Percentiles rank a stretch among this genome's conserved stretches.
Conservation (phyloP, 257 asterid genomes). For the Leonotis leonurus region DNA sequence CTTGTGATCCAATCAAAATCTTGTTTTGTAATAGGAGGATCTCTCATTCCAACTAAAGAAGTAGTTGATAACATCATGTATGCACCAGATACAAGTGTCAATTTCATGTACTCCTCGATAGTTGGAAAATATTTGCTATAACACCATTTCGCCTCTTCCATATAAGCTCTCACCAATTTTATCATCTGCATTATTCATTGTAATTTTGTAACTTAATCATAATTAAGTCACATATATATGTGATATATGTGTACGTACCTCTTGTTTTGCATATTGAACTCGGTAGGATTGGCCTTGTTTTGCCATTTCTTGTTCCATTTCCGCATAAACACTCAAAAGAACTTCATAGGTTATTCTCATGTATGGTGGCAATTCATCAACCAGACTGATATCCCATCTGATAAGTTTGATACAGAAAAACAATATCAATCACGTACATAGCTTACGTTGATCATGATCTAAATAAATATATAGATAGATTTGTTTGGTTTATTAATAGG, state of each 20-base stretch:
- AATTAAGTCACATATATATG: too few species aligned
- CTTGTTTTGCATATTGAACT: slow-evolving; percentile 24
- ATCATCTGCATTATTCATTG: slow-evolving; percentile 23
- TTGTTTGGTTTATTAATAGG: too few species aligned
- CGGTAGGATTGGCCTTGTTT: slow-evolving; percentile 4
- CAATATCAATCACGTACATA: too few species aligned
- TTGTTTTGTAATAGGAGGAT: not conserved
- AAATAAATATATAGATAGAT: too few species aligned
- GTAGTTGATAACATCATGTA: slow-evolving; percentile 14
- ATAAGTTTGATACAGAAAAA: too few species aligned
- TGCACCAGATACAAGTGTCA: slow-evolving; percentile 9
- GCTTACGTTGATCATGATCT: too few species aligned
- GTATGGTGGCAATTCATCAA: slow-evolving; percentile 2
- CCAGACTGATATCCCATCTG: not conserved
- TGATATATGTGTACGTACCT: too few species aligned
- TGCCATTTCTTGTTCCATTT: slow-evolving; percentile 6
- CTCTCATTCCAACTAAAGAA: not conserved
- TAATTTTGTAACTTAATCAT: too few species aligned
- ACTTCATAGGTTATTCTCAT: not conserved
- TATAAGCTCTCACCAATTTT: slow-evolving; percentile 15
- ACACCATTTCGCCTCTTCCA: slow-evolving; percentile 34
- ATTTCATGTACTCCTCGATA: slow-evolving; percentile 33
- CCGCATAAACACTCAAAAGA: not conserved
- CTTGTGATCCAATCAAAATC: slow-evolving; percentile 12
- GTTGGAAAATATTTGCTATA: slow-evolving; percentile 19